Conservation (phyloP, 805 yeast genomes). For the Yueomyces sinensis region DNA sequence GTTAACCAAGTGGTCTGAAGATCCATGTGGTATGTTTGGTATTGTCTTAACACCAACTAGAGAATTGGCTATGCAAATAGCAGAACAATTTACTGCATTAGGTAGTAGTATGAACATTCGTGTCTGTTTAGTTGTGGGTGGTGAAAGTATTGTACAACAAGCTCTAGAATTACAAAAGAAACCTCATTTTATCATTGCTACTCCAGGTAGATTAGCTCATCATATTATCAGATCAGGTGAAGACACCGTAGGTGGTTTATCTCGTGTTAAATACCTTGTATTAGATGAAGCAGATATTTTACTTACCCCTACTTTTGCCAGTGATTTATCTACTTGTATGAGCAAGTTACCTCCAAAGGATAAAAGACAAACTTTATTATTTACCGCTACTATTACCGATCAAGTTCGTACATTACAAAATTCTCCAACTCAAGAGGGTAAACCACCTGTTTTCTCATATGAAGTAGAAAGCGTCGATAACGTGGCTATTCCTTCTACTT, state of each 20-base stretch:
- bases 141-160: conserved; percentile 86
- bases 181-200: conserved; percentile 93
- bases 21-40: conserved; percentile 88
- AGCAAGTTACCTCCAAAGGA: conserved; percentile 55
- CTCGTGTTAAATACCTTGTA: conserved; percentile 68
- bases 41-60: conserved; percentile 82
- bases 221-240: conserved; percentile 81
- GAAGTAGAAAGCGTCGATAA: conserved; percentile 64
- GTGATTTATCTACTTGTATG: conserved; percentile 64
- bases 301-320: conserved; percentile 70
- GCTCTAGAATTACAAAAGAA: conserved; percentile 64
- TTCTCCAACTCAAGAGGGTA: conserved; percentile 40
- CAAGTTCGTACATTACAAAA: conserved; percentile 73
- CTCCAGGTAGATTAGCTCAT: conserved; percentile 93
- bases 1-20: conserved; percentile 87
- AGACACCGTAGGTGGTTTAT: conserved; percentile 69
- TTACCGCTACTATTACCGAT: conserved; percentile 94
- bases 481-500: conserved; percentile 67
- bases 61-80: conserved; percentile 91
- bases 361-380: conserved; percentile 74
- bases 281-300: conserved; percentile 94
- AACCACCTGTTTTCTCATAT: conserved; percentile 46
- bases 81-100: conserved; percentile 88
- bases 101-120: conserved; percentile 83
- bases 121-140: conserved; percentile 83